phyloP scores from a whole-genome alignment of 1,284 basidiomycete species.

The Papiliotrema nemorosa region DNA sequence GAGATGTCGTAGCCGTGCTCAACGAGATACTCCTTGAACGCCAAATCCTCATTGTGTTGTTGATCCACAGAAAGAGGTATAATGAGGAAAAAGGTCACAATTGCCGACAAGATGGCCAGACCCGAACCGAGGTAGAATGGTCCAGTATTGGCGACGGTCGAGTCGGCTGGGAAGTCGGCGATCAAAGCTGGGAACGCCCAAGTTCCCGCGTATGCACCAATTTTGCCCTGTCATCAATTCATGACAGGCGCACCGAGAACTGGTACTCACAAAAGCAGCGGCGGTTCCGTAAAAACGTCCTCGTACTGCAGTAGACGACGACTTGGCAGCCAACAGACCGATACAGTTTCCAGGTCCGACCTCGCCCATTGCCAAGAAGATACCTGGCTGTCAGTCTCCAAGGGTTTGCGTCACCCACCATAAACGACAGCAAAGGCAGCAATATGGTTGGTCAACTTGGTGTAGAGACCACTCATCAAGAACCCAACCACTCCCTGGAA shows the following conservation, averaged over 20 bases:
- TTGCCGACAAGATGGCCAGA: background rate
- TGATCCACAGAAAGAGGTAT: background rate
- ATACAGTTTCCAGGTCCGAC: slow-evolving; percentile 1
- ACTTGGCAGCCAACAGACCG: background rate
- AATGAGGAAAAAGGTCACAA: background rate
- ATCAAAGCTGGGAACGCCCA: background rate
- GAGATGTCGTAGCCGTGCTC: background rate
- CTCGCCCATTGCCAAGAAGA: background rate
- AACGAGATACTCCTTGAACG: background rate
- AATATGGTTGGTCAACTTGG: background rate
- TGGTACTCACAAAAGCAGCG: background rate
- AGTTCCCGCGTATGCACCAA: background rate
- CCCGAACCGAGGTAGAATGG: background rate
- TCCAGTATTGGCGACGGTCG: background rate
- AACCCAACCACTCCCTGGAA: background rate
- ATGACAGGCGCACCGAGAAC: background rate
- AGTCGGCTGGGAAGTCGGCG: background rate
- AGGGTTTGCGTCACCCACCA: no score
- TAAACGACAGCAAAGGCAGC: background rate
- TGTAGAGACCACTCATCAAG: background rate
- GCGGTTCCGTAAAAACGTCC: background rate
- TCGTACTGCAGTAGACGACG: background rate
- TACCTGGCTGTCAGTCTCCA: no score
- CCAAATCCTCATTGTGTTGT: background rate
- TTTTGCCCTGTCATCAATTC: background rate